Evolutionary conservation across 352 stramenopile species (phyloP), one percentile per base, ranked within the genome.

Genomic region (Blastocystis sp.): DNA sequence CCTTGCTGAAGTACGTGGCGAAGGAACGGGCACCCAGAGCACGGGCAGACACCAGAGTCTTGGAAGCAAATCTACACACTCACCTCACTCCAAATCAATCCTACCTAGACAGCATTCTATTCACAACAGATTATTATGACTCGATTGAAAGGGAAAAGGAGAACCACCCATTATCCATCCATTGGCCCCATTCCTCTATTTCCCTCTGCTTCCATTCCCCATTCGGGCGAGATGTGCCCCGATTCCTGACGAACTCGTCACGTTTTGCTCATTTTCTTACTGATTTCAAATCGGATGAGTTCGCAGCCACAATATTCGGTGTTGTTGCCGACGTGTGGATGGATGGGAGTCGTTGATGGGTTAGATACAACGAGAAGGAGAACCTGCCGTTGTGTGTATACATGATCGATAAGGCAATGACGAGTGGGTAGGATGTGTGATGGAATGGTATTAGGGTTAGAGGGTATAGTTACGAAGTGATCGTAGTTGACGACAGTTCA

Each of bases 371-470:
- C 90, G 96, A 99, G 91, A 92, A 94, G 48, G 95, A 98, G 88
- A 99, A 98, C 91, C 91, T 98, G 28, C 96, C 96, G 41, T 91
- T 99, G 17, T 98, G 98, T 65, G 93, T 98, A n/a, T 98, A 95
- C 91, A 92, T 98, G 67, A 88, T 99, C 28, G 92, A 98, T 88
- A 94, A 96, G 90, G 92, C 93, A 4, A 98, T 98, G 89, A 91
- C 91, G 14, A 91, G 95, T 62, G 93, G 93, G 93, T 96, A 71
- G 89, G 92, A 53, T 48, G 21, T 23, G 19, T 2, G 45, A 23
- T 5, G 14, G 5, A n/a, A 69, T 19, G 17, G 62, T 88, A 61
- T 65, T 52, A 34, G 0, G 43, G 17, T 19, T 88, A 97, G 94
- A 84, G 91, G 92, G 34, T 90, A 96, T 34, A 88, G 93, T 40